Evolutionary conservation across 345 rosid species (phyloP).

Genomic region (Populus tremula): DNA sequence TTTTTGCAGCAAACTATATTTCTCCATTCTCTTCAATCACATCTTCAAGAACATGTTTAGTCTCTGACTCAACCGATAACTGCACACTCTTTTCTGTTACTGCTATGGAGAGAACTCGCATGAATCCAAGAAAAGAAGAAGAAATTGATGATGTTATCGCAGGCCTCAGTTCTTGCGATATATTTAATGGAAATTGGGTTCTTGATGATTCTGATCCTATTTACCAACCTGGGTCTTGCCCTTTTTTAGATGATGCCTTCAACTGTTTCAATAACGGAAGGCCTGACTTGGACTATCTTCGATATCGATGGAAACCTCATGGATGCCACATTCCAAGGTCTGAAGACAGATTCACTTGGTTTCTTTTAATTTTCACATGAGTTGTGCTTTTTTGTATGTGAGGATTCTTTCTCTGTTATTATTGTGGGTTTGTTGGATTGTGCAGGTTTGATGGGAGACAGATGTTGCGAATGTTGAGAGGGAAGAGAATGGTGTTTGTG

Average conservation of each 20-base stretch:
- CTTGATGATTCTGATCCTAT: slow-evolving; percentile 43
- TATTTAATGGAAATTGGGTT: slow-evolving; percentile 65
- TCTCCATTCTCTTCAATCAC: slow-evolving; percentile 44
- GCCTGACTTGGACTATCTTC: slow-evolving; percentile 44
- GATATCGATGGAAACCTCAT: slow-evolving; percentile 49
- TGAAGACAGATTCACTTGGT: background rate
- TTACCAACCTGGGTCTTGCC: slow-evolving; percentile 60
- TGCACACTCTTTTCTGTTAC: slow-evolving; percentile 44
- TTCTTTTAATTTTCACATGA: background rate
- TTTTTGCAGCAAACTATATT: slow-evolving; percentile 46
- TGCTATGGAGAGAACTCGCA: slow-evolving; percentile 26
- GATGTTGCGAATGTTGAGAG: slow-evolving; percentile 55
- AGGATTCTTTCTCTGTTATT: background rate
- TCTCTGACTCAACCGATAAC: slow-evolving; percentile 38
- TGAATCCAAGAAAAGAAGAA: slow-evolving; percentile 29
- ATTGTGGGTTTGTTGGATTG: background rate
- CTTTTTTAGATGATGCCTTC: slow-evolving; percentile 50
- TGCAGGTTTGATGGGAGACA: slow-evolving; percentile 55
- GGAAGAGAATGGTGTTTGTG: slow-evolving; percentile 61
- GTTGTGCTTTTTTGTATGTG: background rate
- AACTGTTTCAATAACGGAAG: slow-evolving; percentile 62
- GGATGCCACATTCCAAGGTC: slow-evolving; percentile 63
- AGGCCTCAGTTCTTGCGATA: slow-evolving; percentile 52
- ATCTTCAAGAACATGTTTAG: slow-evolving; percentile 40
- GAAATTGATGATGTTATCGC: background rate